A percentile compares a stretch with the other conserved stretches of the same genome.
Conservation (phyloP, 345 rosid species). For the Bretschneidera sinensis region DNA sequence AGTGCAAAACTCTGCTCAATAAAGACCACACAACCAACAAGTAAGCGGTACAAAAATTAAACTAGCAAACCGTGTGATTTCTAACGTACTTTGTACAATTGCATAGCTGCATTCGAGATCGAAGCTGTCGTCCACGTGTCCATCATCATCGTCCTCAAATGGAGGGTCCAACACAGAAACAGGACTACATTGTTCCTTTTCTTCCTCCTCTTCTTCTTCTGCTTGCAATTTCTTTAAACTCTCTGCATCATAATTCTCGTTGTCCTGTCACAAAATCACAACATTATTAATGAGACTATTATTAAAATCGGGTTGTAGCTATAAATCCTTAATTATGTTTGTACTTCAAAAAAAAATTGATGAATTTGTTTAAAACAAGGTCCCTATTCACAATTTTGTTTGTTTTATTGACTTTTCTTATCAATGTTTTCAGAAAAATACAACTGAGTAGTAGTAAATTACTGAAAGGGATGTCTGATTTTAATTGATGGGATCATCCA, state of each 20-base stretch:
- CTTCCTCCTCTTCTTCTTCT: constrained; percentile 44
- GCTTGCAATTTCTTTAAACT: constrained; percentile 29
- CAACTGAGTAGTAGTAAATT: constrained; percentile 5
- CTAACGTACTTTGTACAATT: constrained; percentile 79
- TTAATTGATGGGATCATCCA: constrained; percentile 19
- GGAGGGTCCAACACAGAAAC: constrained; percentile 89
- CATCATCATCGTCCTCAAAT: constrained; percentile 64
- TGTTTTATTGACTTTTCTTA: constrained; percentile 24
- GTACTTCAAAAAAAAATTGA: too few species aligned
- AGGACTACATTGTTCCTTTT: constrained; percentile 86
- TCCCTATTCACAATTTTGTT: too few species aligned
- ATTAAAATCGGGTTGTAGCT: not conserved
- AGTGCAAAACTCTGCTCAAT: constrained; percentile 13
- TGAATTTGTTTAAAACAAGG: too few species aligned
- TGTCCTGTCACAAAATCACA: constrained; percentile 30
- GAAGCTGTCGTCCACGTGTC: constrained; percentile 40
- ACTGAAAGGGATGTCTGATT: constrained; percentile 20
- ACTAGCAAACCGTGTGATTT: not conserved
- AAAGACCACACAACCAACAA: constrained; percentile 30
- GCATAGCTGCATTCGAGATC: constrained; percentile 58
- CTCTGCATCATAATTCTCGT: constrained; percentile 37
- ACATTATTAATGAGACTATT: too few species aligned
- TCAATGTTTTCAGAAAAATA: not conserved
- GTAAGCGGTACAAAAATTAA: constrained; percentile 8
- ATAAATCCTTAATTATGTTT: not conserved